These are phyloP conservation scores for Oenanthe javanica DNA, from an alignment of 140 eudicot species.

Conservation along the genomic window DNA sequence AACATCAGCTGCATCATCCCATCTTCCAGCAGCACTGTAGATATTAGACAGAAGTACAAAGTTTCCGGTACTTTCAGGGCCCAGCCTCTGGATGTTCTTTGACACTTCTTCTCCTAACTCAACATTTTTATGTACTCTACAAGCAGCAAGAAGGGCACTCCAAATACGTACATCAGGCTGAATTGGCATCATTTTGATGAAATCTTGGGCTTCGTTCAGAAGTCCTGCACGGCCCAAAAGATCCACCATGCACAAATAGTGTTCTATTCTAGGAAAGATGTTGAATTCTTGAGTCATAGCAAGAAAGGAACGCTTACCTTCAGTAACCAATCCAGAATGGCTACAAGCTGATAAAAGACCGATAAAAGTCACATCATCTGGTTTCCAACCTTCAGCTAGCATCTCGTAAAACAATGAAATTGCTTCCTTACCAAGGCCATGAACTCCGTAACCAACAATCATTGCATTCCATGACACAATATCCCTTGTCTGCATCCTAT, in stretches of 20 bases:
- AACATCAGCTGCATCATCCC: conserved; percentile 85
- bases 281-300: conserved; percentile 44
- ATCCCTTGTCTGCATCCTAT: conserved; percentile 54
- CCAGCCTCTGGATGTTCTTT: conserved; percentile 45
- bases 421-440: conserved; percentile 65
- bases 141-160: conserved; percentile 89
- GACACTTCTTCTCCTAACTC: conserved; percentile 62
- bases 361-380: conserved; percentile 70
- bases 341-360: conserved; percentile 78
- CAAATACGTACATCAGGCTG: conserved; percentile 63
- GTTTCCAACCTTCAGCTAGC: conserved; percentile 34
- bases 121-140: conserved; percentile 57
- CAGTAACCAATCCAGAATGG: conserved; percentile 76
- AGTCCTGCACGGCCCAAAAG: conserved; percentile 84
- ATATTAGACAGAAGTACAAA: conserved; percentile 76
- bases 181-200: conserved; percentile 55
- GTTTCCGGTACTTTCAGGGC: conserved; percentile 66
- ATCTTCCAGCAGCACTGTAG: conserved; percentile 67
- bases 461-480: conserved; percentile 75
- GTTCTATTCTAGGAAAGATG: conserved; percentile 57
- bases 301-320: conserved; percentile 54
- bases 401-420: conserved; percentile 49
- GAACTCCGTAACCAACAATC: conserved; percentile 79
- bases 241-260: conserved; percentile 87
- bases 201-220: conserved; percentile 47